Conservation (phyloP, 2,329 filamentous ascomycete species). For the Trichophyton mentagrophytes region DNA sequence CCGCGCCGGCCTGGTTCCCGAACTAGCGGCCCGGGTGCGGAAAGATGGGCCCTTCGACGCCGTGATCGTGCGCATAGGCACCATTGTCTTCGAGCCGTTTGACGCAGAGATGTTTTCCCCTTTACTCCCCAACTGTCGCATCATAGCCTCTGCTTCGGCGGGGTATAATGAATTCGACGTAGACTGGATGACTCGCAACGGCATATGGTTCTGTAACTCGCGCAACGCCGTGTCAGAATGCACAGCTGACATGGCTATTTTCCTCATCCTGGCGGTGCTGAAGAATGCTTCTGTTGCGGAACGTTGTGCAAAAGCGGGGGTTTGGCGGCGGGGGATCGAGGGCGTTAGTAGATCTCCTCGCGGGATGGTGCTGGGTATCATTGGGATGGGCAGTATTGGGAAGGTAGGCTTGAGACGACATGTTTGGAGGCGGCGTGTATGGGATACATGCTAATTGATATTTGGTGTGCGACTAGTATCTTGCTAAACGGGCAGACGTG, state of each 20-base stretch:
- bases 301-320: constrained; percentile 25
- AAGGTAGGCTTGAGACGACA: constrained; percentile 17
- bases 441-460: neutral
- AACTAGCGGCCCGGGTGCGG: constrained; percentile 2
- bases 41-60: constrained; percentile 32
- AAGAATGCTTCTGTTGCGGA: constrained; percentile 35
- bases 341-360: constrained; percentile 32
- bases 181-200: constrained; percentile 30
- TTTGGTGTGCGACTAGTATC: constrained; percentile 15
- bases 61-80: constrained; percentile 41
- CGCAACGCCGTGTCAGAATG: constrained; percentile 43
- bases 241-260: constrained; percentile 41
- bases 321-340: constrained; percentile 27
- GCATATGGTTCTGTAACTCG: constrained; percentile 44
- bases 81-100: constrained; percentile 35
- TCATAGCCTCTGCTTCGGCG: constrained; percentile 37
- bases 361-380: constrained; percentile 36
- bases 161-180: constrained; percentile 40
- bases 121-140: constrained; percentile 22
- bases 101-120: no score
- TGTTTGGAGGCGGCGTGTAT: neutral
- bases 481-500: constrained; percentile 28
- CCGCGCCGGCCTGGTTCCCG: constrained; percentile 8
- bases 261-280: constrained; percentile 35
- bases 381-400: constrained; percentile 40